phyloP scores from a whole-genome alignment of 768 basidiomycete genomes.

The Boletus subparvulus region DNA sequence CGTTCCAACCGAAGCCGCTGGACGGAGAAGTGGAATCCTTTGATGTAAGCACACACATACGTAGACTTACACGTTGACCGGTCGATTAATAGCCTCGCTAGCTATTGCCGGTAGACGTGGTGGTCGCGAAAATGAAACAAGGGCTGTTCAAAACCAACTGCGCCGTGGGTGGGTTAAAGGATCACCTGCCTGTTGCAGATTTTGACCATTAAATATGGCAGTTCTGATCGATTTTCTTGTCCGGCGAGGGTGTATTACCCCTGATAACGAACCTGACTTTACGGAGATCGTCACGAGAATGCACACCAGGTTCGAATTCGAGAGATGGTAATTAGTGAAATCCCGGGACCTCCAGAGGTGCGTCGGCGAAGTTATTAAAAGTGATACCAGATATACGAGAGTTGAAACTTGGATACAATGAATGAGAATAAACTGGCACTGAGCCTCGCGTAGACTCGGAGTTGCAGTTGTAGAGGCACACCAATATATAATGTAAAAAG shows the following conservation, averaged over 20 bases:
- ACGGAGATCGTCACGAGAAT: constrained; percentile 72
- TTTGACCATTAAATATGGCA: constrained; percentile 29
- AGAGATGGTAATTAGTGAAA: constrained; percentile 41
- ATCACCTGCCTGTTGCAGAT: neutral
- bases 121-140: constrained; percentile 61
- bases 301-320: constrained; percentile 70
- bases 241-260: constrained; percentile 79
- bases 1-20: constrained; percentile 65
- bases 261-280: constrained; percentile 84
- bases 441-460: too few relatives aligned
- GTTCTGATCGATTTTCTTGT: constrained; percentile 90
- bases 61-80: neutral
- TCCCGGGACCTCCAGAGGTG: neutral
- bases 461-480: too few relatives aligned
- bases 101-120: constrained; percentile 64
- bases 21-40: constrained; percentile 97
- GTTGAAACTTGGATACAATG: neutral
- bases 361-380: neutral
- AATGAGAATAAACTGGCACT: neutral
- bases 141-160: constrained; percentile 93
- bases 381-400: neutral
- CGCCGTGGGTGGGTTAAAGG: constrained; percentile 59
- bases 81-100: constrained; percentile 28
- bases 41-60: constrained; percentile 50
- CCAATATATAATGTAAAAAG: too few relatives aligned